A percentile compares a stretch with the other conserved stretches of the same genome.
These are phyloP conservation scores for Phellinidium pouzarii DNA, from an alignment of 1,284 basidiomycete species.

Conservation along the genomic window DNA sequence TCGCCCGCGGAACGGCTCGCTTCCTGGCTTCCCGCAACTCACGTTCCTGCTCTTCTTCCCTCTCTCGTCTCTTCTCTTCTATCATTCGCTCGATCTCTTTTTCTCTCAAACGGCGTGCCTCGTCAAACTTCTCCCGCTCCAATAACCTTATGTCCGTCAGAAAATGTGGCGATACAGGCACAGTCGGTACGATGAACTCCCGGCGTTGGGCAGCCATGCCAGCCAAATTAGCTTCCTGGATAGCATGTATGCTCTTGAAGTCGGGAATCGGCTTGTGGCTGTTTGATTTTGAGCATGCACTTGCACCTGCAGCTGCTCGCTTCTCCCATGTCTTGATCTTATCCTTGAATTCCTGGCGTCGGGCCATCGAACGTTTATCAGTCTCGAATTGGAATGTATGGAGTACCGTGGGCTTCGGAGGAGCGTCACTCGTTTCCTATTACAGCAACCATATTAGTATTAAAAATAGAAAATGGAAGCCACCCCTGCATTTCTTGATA, in stretches of 20 bases:
- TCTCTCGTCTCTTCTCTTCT: constrained; percentile 36
- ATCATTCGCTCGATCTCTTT: constrained; percentile 38
- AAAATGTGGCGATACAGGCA: constrained; percentile 42
- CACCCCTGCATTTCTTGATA: neutral
- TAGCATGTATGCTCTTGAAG: constrained; percentile 47
- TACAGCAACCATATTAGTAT: neutral
- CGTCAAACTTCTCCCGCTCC: constrained; percentile 60
- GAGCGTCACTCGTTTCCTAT: constrained; percentile 1
- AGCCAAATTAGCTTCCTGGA: constrained; percentile 36
- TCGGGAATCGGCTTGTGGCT: constrained; percentile 35
- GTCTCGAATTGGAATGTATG: constrained; percentile 44
- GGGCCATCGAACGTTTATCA: constrained; percentile 19
- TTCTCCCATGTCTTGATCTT: constrained; percentile 23
- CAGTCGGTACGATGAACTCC: constrained; percentile 39
- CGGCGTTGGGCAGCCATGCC: constrained; percentile 29
- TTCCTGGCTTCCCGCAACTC: constrained; percentile 52
- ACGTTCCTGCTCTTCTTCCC: constrained; percentile 41
- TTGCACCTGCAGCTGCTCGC: constrained; percentile 20
- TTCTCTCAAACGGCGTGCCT: constrained; percentile 47
- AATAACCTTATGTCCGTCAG: constrained; percentile 47
- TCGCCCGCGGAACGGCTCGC: constrained; percentile 57
- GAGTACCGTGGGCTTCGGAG: constrained; percentile 37
- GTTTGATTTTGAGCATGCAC: constrained; percentile 21
- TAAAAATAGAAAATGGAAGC: neutral
- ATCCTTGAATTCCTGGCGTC: constrained; percentile 23